Percentiles rank a stretch among this genome's conserved stretches.
Evolutionary conservation across 148 eudicot genomes (phyloP).

Genomic region (Rhododendron mucronatum): DNA sequence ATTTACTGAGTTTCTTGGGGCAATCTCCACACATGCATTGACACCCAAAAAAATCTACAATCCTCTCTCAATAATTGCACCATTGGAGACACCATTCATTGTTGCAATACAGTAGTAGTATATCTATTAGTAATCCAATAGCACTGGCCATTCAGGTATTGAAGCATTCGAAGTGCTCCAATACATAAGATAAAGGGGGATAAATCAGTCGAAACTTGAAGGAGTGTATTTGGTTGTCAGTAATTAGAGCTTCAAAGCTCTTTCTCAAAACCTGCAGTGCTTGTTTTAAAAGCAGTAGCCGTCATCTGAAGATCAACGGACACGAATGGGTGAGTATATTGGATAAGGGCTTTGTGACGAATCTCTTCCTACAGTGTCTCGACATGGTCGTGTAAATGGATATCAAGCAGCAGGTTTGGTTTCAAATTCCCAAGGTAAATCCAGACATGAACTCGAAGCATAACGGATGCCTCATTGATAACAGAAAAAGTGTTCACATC

Average conservation of each 20-base stretch:
- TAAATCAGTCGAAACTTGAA: too few species aligned
- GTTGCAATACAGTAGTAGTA: neutral
- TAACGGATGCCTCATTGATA: constrained; percentile 50
- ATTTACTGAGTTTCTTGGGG: too few species aligned
- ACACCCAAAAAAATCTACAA: neutral
- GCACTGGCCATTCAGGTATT: neutral
- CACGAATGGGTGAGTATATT: constrained; percentile 80
- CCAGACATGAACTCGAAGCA: constrained; percentile 90
- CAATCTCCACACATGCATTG: neutral
- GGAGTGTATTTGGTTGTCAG: constrained; percentile 53
- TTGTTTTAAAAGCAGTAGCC: constrained; percentile 87
- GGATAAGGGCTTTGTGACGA: constrained; percentile 88
- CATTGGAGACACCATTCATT: neutral
- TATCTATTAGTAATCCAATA: neutral
- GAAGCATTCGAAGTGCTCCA: too few species aligned
- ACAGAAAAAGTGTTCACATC: neutral
- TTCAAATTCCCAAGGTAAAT: constrained; percentile 74
- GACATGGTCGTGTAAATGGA: constrained; percentile 89
- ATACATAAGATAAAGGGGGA: too few species aligned
- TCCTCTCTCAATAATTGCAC: neutral
- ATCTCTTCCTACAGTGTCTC: constrained; percentile 70
- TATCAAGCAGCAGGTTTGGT: constrained; percentile 79
- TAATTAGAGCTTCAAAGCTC: constrained; percentile 84
- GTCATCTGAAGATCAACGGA: constrained; percentile 89
- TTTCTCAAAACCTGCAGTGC: constrained; percentile 62